phyloP scores from a whole-genome alignment of 2,329 filamentous ascomycete species.

The Cytospora leucostoma region DNA sequence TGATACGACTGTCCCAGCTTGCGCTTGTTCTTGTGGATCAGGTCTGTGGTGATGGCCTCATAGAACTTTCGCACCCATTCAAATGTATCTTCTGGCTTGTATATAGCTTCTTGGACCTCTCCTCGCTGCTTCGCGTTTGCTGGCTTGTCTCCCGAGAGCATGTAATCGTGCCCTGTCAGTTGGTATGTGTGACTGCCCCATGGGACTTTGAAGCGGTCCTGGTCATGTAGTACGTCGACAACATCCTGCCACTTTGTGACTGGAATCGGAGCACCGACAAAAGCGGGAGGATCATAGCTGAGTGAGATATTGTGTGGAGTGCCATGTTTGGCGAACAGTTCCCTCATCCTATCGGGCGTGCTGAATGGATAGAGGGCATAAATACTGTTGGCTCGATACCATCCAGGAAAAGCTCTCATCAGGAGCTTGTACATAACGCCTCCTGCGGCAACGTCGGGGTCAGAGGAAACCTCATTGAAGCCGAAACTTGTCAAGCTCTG shows the following conservation, averaged over 20 bases:
- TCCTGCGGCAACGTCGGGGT: conserved; percentile 14
- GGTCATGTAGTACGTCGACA: conserved; percentile 32
- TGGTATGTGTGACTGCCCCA: conserved; percentile 33
- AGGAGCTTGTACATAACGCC: conserved; percentile 23
- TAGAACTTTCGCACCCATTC: conserved; percentile 32
- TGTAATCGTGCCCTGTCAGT: conserved; percentile 33
- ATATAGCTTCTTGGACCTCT: conserved; percentile 27
- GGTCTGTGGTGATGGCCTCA: conserved; percentile 31
- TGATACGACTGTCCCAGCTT: conserved; percentile 37
- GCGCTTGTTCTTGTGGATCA: conserved; percentile 35
- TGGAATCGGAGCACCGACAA: conserved; percentile 23
- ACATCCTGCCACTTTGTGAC: conserved; percentile 33
- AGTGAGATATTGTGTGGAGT: conserved; percentile 32
- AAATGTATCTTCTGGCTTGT: conserved; percentile 28
- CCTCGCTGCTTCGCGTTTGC: conserved; percentile 28
- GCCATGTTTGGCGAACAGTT: conserved; percentile 29
- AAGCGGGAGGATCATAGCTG: conserved; percentile 28
- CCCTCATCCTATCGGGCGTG: conserved; percentile 28
- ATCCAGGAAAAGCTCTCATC: conserved; percentile 14
- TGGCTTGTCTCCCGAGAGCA: conserved; percentile 30
- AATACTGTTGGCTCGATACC: conserved; percentile 26
- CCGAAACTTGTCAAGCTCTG: conserved; percentile 69
- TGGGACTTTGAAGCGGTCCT: conserved; percentile 35
- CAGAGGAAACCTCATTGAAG: conserved; percentile 18
- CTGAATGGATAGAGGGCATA: conserved; percentile 37